These are phyloP conservation scores for Penicillium sp. DNA, from an alignment of 2,329 filamentous ascomycete genomes.

Conservation along the genomic window DNA sequence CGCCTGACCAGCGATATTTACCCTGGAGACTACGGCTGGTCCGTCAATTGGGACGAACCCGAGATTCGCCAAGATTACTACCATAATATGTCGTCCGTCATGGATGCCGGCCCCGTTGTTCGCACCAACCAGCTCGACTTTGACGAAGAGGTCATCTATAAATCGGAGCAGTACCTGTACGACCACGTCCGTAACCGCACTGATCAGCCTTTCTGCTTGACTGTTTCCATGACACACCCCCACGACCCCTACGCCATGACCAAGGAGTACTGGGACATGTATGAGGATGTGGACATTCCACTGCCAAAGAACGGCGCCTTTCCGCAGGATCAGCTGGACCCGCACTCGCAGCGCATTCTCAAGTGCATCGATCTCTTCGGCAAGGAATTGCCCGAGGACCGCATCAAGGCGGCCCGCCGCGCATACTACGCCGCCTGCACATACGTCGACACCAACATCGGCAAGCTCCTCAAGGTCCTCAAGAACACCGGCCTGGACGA, in stretches of 20 bases:
- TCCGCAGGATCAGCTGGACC: slow-evolving; percentile 78
- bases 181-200: slow-evolving; percentile 83
- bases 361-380: slow-evolving; percentile 87
- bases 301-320: slow-evolving; percentile 75
- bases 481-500: slow-evolving; percentile 79
- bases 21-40: slow-evolving; percentile 91
- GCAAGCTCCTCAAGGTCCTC: slow-evolving; percentile 76
- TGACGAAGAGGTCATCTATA: slow-evolving; percentile 95
- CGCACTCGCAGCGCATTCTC: slow-evolving; percentile 83
- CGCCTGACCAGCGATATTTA: slow-evolving; percentile 95
- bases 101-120: slow-evolving; percentile 86
- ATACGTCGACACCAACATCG: slow-evolving; percentile 92
- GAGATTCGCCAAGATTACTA: slow-evolving; percentile 82
- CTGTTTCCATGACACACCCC: slow-evolving; percentile 90
- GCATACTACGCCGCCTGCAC: slow-evolving; percentile 93
- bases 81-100: slow-evolving; percentile 91
- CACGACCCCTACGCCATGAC: slow-evolving; percentile 96
- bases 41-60: slow-evolving; percentile 93
- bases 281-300: slow-evolving; percentile 85
- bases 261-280: slow-evolving; percentile 89
- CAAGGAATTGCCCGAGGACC: slow-evolving; percentile 79
- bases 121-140: slow-evolving; percentile 95
- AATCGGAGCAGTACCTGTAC: slow-evolving; percentile 85
- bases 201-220: slow-evolving; percentile 81
- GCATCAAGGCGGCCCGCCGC: slow-evolving; percentile 81